A percentile compares a stretch with the other conserved stretches of the same genome.
These are phyloP conservation scores for Vanderwaltozyma tropicalis DNA, from an alignment of 805 yeast genomes.

Conservation along the genomic window DNA sequence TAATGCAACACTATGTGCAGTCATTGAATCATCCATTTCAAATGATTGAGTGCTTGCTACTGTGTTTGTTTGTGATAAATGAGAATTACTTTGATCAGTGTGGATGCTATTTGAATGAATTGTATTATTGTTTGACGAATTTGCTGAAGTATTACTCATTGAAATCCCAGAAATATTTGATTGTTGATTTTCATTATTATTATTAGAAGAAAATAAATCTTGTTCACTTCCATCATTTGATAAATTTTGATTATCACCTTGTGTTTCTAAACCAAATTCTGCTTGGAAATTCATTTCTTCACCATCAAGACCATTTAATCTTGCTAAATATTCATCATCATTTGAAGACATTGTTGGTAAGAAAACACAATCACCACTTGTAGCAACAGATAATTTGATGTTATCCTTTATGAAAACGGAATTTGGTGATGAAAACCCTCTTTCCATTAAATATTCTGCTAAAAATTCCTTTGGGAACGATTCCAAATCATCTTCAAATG, in stretches of 20 bases:
- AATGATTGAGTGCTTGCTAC: not conserved
- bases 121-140: too few species aligned
- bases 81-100: not conserved
- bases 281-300: not conserved
- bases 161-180: too few species aligned
- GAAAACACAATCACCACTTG: constrained; percentile 29
- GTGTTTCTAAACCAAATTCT: not conserved
- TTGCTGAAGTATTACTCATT: too few species aligned
- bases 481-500: too few species aligned
- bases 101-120: not conserved
- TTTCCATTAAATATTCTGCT: constrained; percentile 13
- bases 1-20: constrained; percentile 45
- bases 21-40: constrained; percentile 15
- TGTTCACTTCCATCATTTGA: too few species aligned
- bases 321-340: constrained; percentile 23
- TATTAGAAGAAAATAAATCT: too few species aligned
- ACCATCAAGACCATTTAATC: constrained; percentile 8
- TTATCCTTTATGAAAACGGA: constrained; percentile 10
- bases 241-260: too few species aligned
- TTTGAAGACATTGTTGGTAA: constrained; percentile 23
- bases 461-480: not conserved
- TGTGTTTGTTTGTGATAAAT: not conserved
- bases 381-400: constrained; percentile 22
- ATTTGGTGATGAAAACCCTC: constrained; percentile 18
- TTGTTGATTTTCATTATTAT: too few species aligned